Evolutionary conservation across 1,284 basidiomycete species (phyloP), one percentile per base, ranked within the genome.

Genomic region (Lignosus rhinocerotis): DNA sequence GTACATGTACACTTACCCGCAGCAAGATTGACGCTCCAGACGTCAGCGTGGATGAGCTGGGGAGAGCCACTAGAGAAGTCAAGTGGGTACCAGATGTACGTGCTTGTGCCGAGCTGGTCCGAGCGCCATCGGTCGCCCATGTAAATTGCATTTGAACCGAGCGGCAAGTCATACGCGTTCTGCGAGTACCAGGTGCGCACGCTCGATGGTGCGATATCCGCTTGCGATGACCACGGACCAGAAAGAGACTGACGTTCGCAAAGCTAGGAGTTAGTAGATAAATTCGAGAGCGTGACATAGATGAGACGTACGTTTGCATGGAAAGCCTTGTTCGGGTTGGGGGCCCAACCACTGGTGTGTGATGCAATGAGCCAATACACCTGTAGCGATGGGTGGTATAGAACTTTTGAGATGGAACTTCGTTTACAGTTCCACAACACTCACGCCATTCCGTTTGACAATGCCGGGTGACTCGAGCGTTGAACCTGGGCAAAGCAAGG

Each of bases 101-200:
- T 71, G 65, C 82, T 84, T 62, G 78, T 83, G 11, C 85, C 84
- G 5, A 86, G 76, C 8, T 82, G 65, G 42, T 69, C 67, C n/a
- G 82, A 77, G 19, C 82, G 73, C 85, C 85, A 87, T 43, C 85
- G 79, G 67, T 87, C 85, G 45, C 85, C 85, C 81, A 86, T 85
- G 68, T 86, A 86, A 56, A 86, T 78, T 1, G 77, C 80, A 61
- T 79, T 80, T 3, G 72, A 72, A 9, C 78, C 82, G 44, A 85
- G 70, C 9, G 78, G 75, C 50, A 86, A 69, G 66, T 86, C 81
- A 66, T 75, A 85, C 9, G 80, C 75, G 69, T 86, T 86, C 70
- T 86, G 85, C 25, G 84, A 86, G 67, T 80, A 85, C 67, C 82
- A 87, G 2, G 84, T 87, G 44, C 79, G 75, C 30, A 77, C 78